These are phyloP conservation scores for Fusarium sp. DNA, from an alignment of 2,329 filamentous ascomycete genomes.

Conservation along the genomic window DNA sequence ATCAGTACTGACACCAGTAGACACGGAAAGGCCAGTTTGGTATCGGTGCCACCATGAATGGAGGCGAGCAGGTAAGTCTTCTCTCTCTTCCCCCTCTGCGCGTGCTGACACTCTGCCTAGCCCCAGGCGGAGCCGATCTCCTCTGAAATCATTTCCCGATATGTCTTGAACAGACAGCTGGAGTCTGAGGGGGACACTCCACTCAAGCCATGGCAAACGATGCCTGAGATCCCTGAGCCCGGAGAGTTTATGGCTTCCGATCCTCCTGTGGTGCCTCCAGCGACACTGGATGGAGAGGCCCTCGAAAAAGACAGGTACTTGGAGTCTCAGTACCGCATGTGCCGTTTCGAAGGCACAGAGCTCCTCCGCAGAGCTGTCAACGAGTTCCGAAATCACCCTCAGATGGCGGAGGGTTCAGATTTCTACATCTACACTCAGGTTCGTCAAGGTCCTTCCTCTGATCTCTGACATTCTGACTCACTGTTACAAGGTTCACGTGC, in stretches of 20 bases:
- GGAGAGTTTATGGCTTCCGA: slow-evolving; percentile 39
- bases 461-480: background rate
- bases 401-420: slow-evolving; percentile 67
- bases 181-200: background rate
- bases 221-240: slow-evolving; percentile 41
- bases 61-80: slow-evolving; percentile 1
- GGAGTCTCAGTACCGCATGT: slow-evolving; percentile 77
- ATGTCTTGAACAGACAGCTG: slow-evolving; percentile 10
- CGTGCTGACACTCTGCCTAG: slow-evolving; percentile 12
- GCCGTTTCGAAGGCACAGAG: slow-evolving; percentile 79
- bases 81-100: background rate
- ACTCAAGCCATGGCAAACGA: slow-evolving; percentile 24
- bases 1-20: background rate
- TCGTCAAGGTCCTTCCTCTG: background rate
- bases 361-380: slow-evolving; percentile 76
- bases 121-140: background rate
- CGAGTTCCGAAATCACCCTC: slow-evolving; percentile 63
- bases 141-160: slow-evolving; percentile 17
- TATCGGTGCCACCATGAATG: background rate
- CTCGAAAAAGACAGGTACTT: slow-evolving; percentile 67
- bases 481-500: slow-evolving; percentile 70
- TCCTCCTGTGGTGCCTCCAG: slow-evolving; percentile 26
- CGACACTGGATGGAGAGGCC: background rate
- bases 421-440: slow-evolving; percentile 78
- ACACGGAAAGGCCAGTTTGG: background rate